Evolutionary conservation across 2,329 filamentous ascomycete genomes (phyloP).

Genomic region (Diaporthe citriasiana): DNA sequence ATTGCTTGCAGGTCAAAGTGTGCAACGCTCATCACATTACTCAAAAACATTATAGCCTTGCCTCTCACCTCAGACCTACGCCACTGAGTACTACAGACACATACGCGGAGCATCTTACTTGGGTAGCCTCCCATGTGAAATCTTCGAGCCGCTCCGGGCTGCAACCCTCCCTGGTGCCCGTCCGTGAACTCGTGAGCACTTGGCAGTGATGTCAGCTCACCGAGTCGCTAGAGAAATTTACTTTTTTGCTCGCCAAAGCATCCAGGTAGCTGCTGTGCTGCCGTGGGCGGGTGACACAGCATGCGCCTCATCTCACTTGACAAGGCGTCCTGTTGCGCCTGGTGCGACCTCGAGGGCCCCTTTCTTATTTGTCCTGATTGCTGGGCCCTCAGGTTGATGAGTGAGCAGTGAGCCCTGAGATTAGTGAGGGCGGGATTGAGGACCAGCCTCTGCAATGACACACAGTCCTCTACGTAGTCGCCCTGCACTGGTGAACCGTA

Average conservation of each 20-base stretch:
- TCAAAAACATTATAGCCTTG: neutral
- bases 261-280: neutral
- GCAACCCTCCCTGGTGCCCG: constrained; percentile 18
- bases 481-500: neutral
- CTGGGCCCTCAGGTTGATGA: constrained; percentile 15
- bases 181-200: constrained; percentile 1
- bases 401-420: constrained; percentile 1
- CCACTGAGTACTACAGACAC: neutral
- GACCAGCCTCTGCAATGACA: neutral
- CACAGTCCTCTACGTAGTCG: neutral
- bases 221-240: constrained; percentile 22
- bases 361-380: constrained; percentile 17
- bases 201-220: constrained; percentile 32
- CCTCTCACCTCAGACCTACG: neutral
- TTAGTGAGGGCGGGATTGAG: neutral
- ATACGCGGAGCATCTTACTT: constrained; percentile 9
- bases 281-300: constrained; percentile 14
- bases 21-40: neutral
- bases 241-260: constrained; percentile 31
- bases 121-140: constrained; percentile 16
- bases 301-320: constrained; percentile 26
- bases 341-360: constrained; percentile 9
- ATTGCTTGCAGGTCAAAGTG: neutral
- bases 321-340: constrained; percentile 14
- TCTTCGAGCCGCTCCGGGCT: constrained; percentile 17